Percentiles rank a stretch among this genome's conserved stretches.
These are phyloP conservation scores for Begonia loranthoides DNA, from an alignment of 306 rosid species.

Conservation along the genomic window DNA sequence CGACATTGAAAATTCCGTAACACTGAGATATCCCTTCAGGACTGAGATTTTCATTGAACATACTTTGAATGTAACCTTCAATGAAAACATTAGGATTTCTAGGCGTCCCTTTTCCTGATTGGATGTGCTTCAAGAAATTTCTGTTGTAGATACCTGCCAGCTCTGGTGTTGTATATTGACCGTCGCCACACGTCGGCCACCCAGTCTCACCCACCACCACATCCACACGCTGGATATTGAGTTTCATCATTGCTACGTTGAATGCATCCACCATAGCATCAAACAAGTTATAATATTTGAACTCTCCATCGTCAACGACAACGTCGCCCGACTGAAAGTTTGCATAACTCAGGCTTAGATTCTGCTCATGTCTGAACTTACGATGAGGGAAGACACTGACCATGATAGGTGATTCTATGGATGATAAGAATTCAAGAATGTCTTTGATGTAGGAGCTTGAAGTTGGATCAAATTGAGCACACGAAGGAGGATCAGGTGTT, in stretches of 20 bases:
- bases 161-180: constrained; percentile 6
- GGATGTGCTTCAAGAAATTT: constrained; percentile 12
- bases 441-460: background rate
- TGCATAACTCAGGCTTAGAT: constrained; percentile 8
- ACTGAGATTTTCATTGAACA: constrained; percentile 23
- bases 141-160: constrained; percentile 18
- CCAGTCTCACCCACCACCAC: constrained; percentile 22
- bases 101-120: constrained; percentile 15
- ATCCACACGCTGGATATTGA: background rate
- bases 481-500: constrained; percentile 16
- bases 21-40: constrained; percentile 18
- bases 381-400: constrained; percentile 19
- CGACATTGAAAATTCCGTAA: constrained; percentile 18
- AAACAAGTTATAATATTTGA: constrained; percentile 12
- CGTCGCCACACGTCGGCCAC: constrained; percentile 28
- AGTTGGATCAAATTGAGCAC: constrained; percentile 5
- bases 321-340: background rate
- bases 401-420: constrained; percentile 15
- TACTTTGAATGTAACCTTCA: constrained; percentile 19
- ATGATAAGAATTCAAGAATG: constrained; percentile 9
- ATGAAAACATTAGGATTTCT: constrained; percentile 9
- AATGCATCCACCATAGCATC: constrained; percentile 24
- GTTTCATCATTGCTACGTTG: constrained; percentile 15
- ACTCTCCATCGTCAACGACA: constrained; percentile 2
- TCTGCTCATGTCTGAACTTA: no score